Conservation (phyloP, 768 basidiomycete genomes). For the Mycena pura region DNA sequence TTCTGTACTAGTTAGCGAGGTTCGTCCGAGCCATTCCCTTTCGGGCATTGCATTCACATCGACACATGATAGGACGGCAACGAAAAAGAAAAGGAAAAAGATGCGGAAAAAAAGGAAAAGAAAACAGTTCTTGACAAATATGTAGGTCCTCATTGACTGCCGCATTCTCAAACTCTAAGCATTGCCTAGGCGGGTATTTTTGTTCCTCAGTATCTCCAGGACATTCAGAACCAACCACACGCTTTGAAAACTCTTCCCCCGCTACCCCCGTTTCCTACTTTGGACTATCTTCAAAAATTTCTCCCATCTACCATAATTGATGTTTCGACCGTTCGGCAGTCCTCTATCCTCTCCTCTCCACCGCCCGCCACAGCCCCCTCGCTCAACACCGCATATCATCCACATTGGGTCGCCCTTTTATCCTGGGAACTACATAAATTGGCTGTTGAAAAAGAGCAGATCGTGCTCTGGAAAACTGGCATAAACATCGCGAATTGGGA, state of each 20-base stretch:
- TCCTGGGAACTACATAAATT: constrained; percentile 54
- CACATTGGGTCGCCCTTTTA: constrained; percentile 50
- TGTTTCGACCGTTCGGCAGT: constrained; percentile 29
- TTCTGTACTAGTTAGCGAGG: not conserved
- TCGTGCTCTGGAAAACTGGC: constrained; percentile 50
- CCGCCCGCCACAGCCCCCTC: constrained; percentile 23
- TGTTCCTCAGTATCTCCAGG: constrained; percentile 55
- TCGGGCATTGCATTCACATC: not conserved
- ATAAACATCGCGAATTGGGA: constrained; percentile 46
- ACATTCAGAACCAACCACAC: constrained; percentile 55
- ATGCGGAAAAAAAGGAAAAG: constrained; percentile 32
- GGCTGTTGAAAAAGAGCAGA: constrained; percentile 47
- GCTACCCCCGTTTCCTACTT: constrained; percentile 49
- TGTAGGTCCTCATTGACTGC: constrained; percentile 33
- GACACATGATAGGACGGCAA: not conserved
- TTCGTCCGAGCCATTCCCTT: not conserved
- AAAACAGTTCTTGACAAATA: constrained; percentile 49
- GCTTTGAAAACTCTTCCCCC: constrained; percentile 49
- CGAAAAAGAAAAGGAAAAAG: constrained; percentile 25
- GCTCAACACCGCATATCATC: constrained; percentile 36
- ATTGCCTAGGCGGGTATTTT: constrained; percentile 51
- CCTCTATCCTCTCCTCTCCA: constrained; percentile 25
- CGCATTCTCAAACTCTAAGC: not conserved
- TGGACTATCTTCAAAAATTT: constrained; percentile 49
- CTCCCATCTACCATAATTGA: constrained; percentile 46